Evolutionary conservation across 192 early-diverging fungal species (phyloP), one percentile per base, ranked within the genome.

Genomic region (Phycomyces blakesleeanus): DNA sequence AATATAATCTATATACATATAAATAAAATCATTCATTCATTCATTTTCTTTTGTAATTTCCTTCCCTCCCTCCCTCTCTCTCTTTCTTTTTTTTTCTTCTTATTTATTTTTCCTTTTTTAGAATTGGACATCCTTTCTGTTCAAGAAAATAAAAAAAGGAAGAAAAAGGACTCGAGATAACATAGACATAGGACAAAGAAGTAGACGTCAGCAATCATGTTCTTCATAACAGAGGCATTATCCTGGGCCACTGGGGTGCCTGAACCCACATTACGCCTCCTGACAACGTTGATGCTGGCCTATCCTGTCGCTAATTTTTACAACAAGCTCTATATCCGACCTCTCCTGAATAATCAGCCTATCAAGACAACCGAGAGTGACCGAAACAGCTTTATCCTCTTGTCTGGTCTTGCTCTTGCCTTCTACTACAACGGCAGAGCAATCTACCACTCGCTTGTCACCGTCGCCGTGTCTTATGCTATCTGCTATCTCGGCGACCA

Each of bases 381-480:
- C 15, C 78, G 83, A 27, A 83, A 83, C 52, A 55, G 51, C 0
- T 82, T 75, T 58, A 68, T 81, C 21, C 62, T 83, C 11, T 20
- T 63, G 8, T 61, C 72, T 3, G 83, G 83, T 3, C 64, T 85
- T 15, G 55, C 53, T 10, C 52, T 85, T 41, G 70, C 76, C 1
- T 77, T 72, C 53, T 85, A 72, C 51, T 85, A 73, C 57, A 81
- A 78, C 40, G 77, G 78, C 27, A 58, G 29, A 22, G 59, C 72
- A 55, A 78, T 83, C 6, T 66, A 76, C 25, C 82, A 85, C 65
- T 79, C 81, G 3, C 44, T 85, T 11, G 55, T 75, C 6, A 85
- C 82, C 20, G 62, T 71, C 8, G 27, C 68, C 50, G 61, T 76
- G 16, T 76, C 76, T 44, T 85, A 77, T 73, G 41, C 58, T 26